Base-by-base conservation (phyloP, 306 rosid species). In the Pterocarpus santalinus region DNA sequence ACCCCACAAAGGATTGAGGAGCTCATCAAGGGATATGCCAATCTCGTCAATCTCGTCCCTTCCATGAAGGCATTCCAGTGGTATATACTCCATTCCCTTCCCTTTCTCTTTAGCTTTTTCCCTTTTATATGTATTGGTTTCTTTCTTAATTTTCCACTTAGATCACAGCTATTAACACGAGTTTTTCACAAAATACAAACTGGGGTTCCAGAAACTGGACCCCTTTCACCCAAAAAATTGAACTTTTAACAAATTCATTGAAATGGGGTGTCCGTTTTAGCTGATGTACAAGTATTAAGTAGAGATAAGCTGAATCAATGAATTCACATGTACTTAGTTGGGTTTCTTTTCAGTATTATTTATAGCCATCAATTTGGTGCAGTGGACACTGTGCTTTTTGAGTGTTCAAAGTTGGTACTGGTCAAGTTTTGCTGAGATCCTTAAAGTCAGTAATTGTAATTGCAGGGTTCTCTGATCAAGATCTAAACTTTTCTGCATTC, bases 61-160 rank as follows among this genome's bases (percentile, higher is more conserved):
- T 46, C 93, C 64, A 93, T 95, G 97, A 90, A 93, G 55, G 79
- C 97, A 65, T 93, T 95, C 86, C 94, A 88, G 15, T 95, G 99
- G 99, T 95, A 73, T 3, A 12, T 13, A 2, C 47, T 5, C 15
- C 13, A 47, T 47, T 8, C 4, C 41, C 41, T 2, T 10, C 53
- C 13, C 2, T 46, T 46, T 46, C 52, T 6, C 8, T 10, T 15
- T 38, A 3, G 15, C 1, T 36, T 0, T 13, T 14, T 30, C 0
- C 3, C 2, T 22, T 22, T 22, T 22, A 22, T 22, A 22, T 22
- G 28, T 22, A 22, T 22, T 22, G 28, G 28, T 22, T 22, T 22
- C 28, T 22, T 22, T 22, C 28, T 22, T 22, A 11, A 0, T 76
- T 13, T 3, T 69, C 55, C 69, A 32, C 73, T 66, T 68, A 16